Percentiles rank a stretch among this genome's conserved stretches.
Conservation (phyloP, 371 early-diverging fungal species). For the Chytridium lagenaria region DNA sequence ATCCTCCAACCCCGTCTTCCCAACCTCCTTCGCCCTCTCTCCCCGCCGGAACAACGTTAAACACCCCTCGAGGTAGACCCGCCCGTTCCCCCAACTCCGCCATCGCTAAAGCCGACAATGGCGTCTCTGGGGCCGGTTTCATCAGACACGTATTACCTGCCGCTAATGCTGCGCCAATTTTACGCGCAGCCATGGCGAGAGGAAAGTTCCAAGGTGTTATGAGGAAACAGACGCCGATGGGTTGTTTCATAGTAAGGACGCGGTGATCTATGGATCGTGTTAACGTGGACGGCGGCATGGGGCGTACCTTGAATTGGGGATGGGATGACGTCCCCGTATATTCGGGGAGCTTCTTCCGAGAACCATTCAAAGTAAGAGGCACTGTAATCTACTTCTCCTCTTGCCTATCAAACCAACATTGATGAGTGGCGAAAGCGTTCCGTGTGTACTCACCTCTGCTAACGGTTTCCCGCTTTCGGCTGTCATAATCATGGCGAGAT, state of each 20-base stretch:
- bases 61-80: conserved; percentile 83
- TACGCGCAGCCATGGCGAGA: conserved; percentile 89
- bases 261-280: conserved; percentile 53
- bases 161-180: conserved; percentile 61
- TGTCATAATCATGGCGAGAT: conserved; percentile 37
- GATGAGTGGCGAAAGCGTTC: background rate
- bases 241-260: conserved; percentile 76
- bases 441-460: conserved; percentile 30
- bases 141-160: conserved; percentile 61
- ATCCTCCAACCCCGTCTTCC: conserved; percentile 11
- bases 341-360: conserved; percentile 81
- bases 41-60: conserved; percentile 76
- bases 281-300: background rate
- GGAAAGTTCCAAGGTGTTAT: conserved; percentile 98
- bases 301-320: conserved; percentile 48
- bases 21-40: conserved; percentile 26
- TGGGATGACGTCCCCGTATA: conserved; percentile 83
- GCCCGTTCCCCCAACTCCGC: conserved; percentile 77
- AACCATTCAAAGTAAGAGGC: conserved; percentile 87
- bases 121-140: conserved; percentile 84
- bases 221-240: conserved; percentile 84
- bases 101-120: conserved; percentile 82
- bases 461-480: conserved; percentile 49
- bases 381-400: conserved; percentile 81
- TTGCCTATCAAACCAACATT: conserved; percentile 13